Evolutionary conservation across 2,329 filamentous ascomycete species (phyloP).

Genomic region (Xylariomycetidae sp.): DNA sequence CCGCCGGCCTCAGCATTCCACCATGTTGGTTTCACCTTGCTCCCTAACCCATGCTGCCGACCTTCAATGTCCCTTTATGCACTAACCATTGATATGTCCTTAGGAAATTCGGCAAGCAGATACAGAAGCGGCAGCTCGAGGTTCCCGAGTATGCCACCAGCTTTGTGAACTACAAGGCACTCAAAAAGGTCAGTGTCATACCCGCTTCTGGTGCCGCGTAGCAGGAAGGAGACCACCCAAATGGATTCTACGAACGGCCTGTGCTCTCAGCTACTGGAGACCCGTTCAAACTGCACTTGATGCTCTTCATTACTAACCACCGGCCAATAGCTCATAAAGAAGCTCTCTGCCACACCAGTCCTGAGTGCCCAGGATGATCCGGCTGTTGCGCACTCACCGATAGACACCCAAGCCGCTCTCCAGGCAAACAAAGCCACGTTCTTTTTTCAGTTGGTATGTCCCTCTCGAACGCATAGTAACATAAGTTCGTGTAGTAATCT

Average conservation of each 20-base stretch:
- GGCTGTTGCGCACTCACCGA: conserved; percentile 37
- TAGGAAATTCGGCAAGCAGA: conserved; percentile 99
- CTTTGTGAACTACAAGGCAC: conserved; percentile 98
- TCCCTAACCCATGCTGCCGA: conserved; percentile 4
- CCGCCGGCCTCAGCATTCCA: too few species aligned
- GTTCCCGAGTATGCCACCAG: conserved; percentile 98
- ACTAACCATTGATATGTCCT: conserved; percentile 18
- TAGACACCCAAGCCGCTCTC: conserved; percentile 80
- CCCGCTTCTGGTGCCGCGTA: neutral
- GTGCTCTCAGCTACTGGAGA: neutral
- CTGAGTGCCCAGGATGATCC: conserved; percentile 69
- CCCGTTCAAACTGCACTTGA: neutral
- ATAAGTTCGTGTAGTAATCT: conserved; percentile 32
- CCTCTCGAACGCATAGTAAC: conserved; percentile 1
- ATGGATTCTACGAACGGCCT: conserved; percentile 6
- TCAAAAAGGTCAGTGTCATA: conserved; percentile 75
- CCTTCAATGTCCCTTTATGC: too few species aligned
- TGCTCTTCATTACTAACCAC: conserved; percentile 28
- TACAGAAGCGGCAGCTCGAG: conserved; percentile 97
- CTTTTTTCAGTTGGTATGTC: conserved; percentile 87
- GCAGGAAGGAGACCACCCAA: conserved; percentile 2
- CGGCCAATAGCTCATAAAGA: conserved; percentile 81
- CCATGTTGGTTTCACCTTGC: too few species aligned
- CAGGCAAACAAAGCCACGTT: conserved; percentile 98
- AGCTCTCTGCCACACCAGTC: conserved; percentile 85